Base-by-base conservation (phyloP, 768 basidiomycete genomes). In the Tricholomella constricta region DNA sequence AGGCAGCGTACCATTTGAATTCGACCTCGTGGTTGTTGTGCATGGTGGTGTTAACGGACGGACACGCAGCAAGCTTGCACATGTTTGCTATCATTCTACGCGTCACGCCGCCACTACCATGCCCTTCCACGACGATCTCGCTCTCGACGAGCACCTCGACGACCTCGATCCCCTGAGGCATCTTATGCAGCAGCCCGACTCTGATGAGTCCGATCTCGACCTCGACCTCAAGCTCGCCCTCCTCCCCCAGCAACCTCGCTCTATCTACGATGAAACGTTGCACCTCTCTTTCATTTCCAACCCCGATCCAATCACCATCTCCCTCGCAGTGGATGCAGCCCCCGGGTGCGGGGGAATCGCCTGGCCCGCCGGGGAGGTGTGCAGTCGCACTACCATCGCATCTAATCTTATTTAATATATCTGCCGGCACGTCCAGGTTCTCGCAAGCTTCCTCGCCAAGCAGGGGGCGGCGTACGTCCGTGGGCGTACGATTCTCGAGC, bases 321-420 rank as follows among this genome's bases (percentile, higher is more conserved):
- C 69, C 37, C 78, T 95, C 34, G 72, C 75, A 19, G 80, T 94
- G 3, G 91, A 95, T 66, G 84, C 92, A 7, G 76, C 85, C 37
- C 90, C 91, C 15, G 94, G 94, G 1, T 97, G 94, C 66, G 94
- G 94, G 12, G 94, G 94, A 4, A 81, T 94, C 34, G 85, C 90
- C 2, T 96, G 94, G 94, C 91, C 91, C 4, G 91, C 94, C 7
- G 94, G 93, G 59, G 84, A 92, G 81, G 93, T 93, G 60, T 60
- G 73, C 66, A 55, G 12, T 14, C 6, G 59, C 60, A 72, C 66
- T 55, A 6, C 17, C 17, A 26, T 20, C 12, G 17, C n/a, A 15
- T n/a, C n/a, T n/a, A n/a, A n/a, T n/a, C n/a, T n/a, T n/a, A n/a
- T 14, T 1, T 20, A 27, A 25, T 32, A 38, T 23, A 31, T 19